Evolutionary conservation across 1,284 basidiomycete species (phyloP), one percentile per base, ranked within the genome.

Genomic region (Cutaneotrichosporon dermatis): DNA sequence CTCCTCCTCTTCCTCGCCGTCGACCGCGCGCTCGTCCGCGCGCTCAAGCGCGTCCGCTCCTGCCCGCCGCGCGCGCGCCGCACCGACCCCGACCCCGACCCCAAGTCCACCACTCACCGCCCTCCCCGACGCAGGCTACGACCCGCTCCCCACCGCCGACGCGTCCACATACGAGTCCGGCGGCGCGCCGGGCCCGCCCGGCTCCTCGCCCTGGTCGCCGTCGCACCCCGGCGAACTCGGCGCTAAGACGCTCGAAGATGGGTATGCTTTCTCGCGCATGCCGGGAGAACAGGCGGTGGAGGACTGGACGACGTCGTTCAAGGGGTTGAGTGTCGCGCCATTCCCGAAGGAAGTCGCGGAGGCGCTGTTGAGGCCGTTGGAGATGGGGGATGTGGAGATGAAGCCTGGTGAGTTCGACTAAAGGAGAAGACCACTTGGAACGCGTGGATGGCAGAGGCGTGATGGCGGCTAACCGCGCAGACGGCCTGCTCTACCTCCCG

Each of bases 401-500:
- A 64, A 59, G 57, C 52, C 66, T 41, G 59, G 58, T 54, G 40
- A 16, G 57, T 43, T 41, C 10, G 16, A 25, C 25, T 25, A 25
- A 25, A 25, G 25, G 25, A 25, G 25, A 25, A 25, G 25, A 25
- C 25, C 25, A 25, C 25, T 25, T 25, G 25, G 25, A 25, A 25
- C 25, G 25, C 25, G 25, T 25, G 25, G 15, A 16, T 6, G 43
- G 43, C 15, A 16, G 10, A n/a, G n/a, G 15, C 9, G n/a, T 7
- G 13, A 16, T 6, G 6, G 43, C 6, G 43, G 25, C 15, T n/a
- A 16, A 8, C 15, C 33, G 9, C 13, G 39, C 68, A 92, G 95
- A 98, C 68, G 95, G 95, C 3, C 82, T 99, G 39, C 81, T 98
- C 36, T 99, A 97, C 79, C 85, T 99, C 9, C 95, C 95, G 33